Conservation (phyloP, 2,329 filamentous ascomycete species). For the Paramyrothecium roridum region DNA sequence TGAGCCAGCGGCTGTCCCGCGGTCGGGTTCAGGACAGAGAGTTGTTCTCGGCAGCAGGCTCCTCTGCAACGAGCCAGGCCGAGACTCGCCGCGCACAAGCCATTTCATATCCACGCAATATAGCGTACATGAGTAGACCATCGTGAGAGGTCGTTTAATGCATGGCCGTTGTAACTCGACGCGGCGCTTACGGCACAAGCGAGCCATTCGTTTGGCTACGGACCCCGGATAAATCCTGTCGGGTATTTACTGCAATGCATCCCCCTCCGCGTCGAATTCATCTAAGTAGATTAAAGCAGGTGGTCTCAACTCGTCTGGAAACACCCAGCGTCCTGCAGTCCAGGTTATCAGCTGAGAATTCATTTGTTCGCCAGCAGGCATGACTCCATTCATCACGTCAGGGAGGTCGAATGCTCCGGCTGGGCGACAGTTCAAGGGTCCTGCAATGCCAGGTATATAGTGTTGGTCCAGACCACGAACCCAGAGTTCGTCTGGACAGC, state of each 20-base stretch:
- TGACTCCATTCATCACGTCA: neutral
- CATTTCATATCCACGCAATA: neutral
- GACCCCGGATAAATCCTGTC: slow-evolving; percentile 1
- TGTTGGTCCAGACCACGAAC: neutral
- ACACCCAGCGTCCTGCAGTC: neutral
- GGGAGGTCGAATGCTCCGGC: neutral
- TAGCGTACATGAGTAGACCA: neutral
- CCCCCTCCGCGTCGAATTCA: neutral
- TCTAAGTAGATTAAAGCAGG: slow-evolving; percentile 1
- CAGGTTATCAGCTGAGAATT: neutral
- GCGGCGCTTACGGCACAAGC: neutral
- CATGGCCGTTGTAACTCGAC: neutral
- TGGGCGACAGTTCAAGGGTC: neutral
- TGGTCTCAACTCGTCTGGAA: neutral
- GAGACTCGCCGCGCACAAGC: neutral
- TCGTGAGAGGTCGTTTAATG: neutral
- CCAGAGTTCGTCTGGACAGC: neutral
- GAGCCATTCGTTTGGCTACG: neutral
- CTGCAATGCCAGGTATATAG: neutral
- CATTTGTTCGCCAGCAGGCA: neutral
- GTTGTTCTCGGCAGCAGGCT: no score
- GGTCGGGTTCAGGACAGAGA: no score
- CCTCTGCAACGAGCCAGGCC: neutral
- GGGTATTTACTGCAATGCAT: neutral
- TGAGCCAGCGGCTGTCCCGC: no score